These are phyloP conservation scores for Lipomyces yamadae DNA, from an alignment of 805 yeast species.

Conservation along the genomic window DNA sequence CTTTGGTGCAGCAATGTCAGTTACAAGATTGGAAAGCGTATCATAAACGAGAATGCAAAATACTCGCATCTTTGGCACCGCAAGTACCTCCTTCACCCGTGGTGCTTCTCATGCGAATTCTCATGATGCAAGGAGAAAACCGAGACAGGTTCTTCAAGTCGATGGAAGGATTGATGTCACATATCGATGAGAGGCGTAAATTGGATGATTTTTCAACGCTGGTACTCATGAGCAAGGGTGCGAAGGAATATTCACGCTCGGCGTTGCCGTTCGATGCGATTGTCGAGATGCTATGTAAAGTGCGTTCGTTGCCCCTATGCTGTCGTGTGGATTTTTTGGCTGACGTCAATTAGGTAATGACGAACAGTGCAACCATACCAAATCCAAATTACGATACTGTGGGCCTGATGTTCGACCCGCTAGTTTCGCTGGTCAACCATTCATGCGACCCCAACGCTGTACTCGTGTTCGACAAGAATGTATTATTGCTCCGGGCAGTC, in stretches of 20 bases:
- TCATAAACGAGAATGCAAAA: slow-evolving; percentile 22
- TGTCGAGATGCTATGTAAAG: slow-evolving; percentile 14
- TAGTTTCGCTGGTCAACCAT: slow-evolving; percentile 33
- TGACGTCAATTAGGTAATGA: slow-evolving; percentile 2
- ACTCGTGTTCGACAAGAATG: slow-evolving; percentile 17
- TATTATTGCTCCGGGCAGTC: slow-evolving; percentile 11
- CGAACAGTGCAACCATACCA: slow-evolving; percentile 17
- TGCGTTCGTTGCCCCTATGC: not conserved
- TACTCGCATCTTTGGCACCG: slow-evolving; percentile 3
- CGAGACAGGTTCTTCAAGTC: not conserved
- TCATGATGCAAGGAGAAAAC: not conserved
- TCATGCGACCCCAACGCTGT: slow-evolving; percentile 36
- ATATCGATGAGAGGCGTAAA: slow-evolving; percentile 7
- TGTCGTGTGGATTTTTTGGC: not conserved
- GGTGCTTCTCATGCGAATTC: slow-evolving; percentile 15
- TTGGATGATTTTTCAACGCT: slow-evolving; percentile 11
- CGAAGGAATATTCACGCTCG: slow-evolving; percentile 19
- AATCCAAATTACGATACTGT: slow-evolving; percentile 17
- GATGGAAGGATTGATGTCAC: slow-evolving; percentile 5
- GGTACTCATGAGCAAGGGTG: slow-evolving; percentile 22
- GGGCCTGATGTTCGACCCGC: slow-evolving; percentile 29
- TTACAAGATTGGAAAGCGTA: slow-evolving; percentile 14
- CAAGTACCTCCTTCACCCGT: slow-evolving; percentile 17
- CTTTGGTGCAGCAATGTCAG: slow-evolving; percentile 17
- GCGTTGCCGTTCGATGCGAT: slow-evolving; percentile 1